Base-by-base conservation (phyloP, 1,139 yeast species). In the Pichia kudriavzevii region DNA sequence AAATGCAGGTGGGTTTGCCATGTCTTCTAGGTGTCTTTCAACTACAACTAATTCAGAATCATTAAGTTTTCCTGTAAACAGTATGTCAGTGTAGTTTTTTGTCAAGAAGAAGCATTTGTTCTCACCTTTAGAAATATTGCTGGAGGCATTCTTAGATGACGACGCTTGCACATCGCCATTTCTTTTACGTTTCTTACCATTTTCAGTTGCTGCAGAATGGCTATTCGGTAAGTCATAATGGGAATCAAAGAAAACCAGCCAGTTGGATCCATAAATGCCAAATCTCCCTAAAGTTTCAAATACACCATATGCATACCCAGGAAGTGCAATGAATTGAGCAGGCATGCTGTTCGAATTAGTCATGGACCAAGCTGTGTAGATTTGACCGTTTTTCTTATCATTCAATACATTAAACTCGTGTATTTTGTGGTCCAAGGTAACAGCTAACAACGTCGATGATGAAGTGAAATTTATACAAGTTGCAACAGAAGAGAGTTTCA, bases 231-330 rank as follows among this genome's bases (percentile, higher is more conserved):
- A 36, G 21, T 34, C 38, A 38, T 67, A 56, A n/a, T 68, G 58
- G 43, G 83, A 62, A 55, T 88, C 91, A 35, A 91, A 70, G 53
- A 71, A 82, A 7, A 81, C 72, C 15, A 88, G 54, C 94, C 95
- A 91, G 34, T 73, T 72, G n/a, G 83, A 69, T 3, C 96, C 95
- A 72, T 83, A 87, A 15, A 87, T 58, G 96, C 96, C 88, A 19
- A 81, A 63, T 29, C 71, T 60, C 12, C 45, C 48, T 3, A 32
- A 20, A 14, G 38, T 44, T 15, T 51, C 52, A 51, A 82, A 84
- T 19, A 82, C 59, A 7, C 95, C 95, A 44, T 75, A 69, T 38
- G 94, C 81, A 49, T 79, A 78, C 44, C 82, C 93, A 21, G 70
- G 74, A 40, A 74, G 63, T 7, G 66, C 59, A 22, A 69, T 57